Percentiles rank a stretch among this genome's conserved stretches.
Evolutionary conservation across 768 basidiomycete genomes (phyloP).

Genomic region (Lactifluus piperatus): DNA sequence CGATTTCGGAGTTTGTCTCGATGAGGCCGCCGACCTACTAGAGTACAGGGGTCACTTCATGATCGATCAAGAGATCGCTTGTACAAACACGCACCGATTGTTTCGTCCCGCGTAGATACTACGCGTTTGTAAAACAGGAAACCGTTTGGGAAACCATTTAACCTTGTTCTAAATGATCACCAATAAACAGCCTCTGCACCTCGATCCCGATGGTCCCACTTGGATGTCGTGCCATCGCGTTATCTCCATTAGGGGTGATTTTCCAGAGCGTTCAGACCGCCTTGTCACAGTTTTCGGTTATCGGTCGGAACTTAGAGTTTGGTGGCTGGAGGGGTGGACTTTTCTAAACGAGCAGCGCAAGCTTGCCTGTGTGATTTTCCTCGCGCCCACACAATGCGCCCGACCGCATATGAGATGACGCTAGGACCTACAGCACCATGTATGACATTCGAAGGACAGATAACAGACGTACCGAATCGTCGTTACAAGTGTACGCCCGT

Average conservation of each 20-base stretch:
- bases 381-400: not conserved
- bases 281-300: not conserved
- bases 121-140: not conserved
- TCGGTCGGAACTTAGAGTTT: not conserved
- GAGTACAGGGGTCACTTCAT: no score
- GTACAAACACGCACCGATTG: no score
- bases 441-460: not conserved
- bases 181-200: not conserved
- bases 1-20: not conserved
- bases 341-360: not conserved
- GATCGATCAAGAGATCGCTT: no score
- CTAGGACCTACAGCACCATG: not conserved
- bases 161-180: not conserved
- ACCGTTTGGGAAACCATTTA: not conserved
- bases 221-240: not conserved
- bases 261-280: not conserved
- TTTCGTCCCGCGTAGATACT: no score
- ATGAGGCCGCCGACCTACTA: not conserved
- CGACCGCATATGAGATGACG: not conserved
- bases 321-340: not conserved
- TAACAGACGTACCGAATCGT: not conserved
- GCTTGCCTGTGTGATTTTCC: not conserved
- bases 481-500: no score
- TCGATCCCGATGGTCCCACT: not conserved
- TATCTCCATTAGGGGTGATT: not conserved